Evolutionary conservation across 2,329 filamentous ascomycete species (phyloP).

Genomic region (Venturiaceae sp.): DNA sequence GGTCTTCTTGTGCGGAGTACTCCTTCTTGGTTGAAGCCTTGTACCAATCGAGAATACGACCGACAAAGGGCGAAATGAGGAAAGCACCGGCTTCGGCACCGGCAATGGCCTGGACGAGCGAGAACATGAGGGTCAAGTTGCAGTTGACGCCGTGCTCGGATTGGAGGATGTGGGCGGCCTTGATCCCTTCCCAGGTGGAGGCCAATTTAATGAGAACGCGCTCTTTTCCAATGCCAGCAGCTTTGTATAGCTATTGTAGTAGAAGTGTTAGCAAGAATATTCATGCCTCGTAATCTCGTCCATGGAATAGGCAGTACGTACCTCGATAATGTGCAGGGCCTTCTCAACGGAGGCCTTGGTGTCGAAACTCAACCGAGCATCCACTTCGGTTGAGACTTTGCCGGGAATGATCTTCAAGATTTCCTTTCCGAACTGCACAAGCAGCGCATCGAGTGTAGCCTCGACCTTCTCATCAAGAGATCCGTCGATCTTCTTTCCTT

Average conservation of each 20-base stretch:
- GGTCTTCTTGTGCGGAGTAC: slow-evolving; percentile 82
- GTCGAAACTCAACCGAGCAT: slow-evolving; percentile 92
- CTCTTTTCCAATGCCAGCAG: slow-evolving; percentile 83
- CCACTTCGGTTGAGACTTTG: slow-evolving; percentile 98
- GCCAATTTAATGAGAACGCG: slow-evolving; percentile 98
- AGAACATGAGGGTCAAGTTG: slow-evolving; percentile 99
- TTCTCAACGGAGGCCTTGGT: slow-evolving; percentile 87
- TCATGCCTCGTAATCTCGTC: slow-evolving; percentile 8
- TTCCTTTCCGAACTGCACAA: slow-evolving; percentile 97
- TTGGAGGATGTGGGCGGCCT: slow-evolving; percentile 95
- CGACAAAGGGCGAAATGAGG: slow-evolving; percentile 98
- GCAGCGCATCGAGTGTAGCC: slow-evolving; percentile 78
- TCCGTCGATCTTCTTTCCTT: slow-evolving; percentile 67
- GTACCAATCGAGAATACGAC: slow-evolving; percentile 99
- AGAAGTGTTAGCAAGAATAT: background rate
- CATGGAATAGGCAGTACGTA: slow-evolving; percentile 36
- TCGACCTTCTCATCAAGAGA: slow-evolving; percentile 77
- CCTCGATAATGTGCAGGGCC: slow-evolving; percentile 93
- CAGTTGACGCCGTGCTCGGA: slow-evolving; percentile 92
- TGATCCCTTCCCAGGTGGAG: slow-evolving; percentile 99
- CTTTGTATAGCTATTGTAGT: slow-evolving; percentile 75
- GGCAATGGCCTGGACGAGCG: slow-evolving; percentile 83
- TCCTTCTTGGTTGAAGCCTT: slow-evolving; percentile 94
- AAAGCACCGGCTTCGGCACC: slow-evolving; percentile 91
- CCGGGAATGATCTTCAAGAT: slow-evolving; percentile 95